Evolutionary conservation across 2,329 filamentous ascomycete genomes (phyloP).

Genomic region (Cadophora sp.): DNA sequence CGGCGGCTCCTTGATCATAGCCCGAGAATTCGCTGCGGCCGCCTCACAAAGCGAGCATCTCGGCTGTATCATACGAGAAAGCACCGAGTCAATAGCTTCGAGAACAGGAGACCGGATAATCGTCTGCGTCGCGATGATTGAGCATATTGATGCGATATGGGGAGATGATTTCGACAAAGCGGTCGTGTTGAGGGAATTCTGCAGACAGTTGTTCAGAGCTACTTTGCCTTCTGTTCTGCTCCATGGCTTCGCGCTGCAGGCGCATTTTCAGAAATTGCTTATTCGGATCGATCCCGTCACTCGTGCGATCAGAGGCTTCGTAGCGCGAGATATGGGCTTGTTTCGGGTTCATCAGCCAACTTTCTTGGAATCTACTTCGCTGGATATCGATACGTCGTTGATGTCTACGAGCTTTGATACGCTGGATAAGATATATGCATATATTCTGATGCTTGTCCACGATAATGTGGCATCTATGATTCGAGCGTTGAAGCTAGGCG

Average conservation of each 20-base stretch:
- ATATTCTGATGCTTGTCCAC: neutral
- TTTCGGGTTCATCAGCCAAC: constrained; percentile 5
- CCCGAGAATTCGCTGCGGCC: neutral
- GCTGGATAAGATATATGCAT: neutral
- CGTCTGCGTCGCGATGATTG: neutral
- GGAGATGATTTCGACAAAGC: neutral
- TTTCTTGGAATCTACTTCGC: neutral
- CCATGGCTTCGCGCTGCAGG: constrained; percentile 5
- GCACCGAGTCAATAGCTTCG: constrained; percentile 1
- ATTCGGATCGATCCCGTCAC: constrained; percentile 1
- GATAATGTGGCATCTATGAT: neutral
- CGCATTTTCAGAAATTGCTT: constrained; percentile 11
- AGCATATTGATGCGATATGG: neutral
- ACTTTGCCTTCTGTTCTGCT: neutral
- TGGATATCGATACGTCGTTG: neutral
- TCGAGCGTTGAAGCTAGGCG: neutral
- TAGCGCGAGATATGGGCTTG: constrained; percentile 5
- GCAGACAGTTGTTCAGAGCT: neutral
- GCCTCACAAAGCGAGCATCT: constrained; percentile 5
- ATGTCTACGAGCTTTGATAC: neutral
- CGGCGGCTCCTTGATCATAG: neutral
- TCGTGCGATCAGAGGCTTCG: constrained; percentile 6
- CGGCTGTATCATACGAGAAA: constrained; percentile 3
- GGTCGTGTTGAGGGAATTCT: neutral
- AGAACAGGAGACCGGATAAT: constrained; percentile 1